These are phyloP conservation scores for Ophiostoma sp. DNA, from an alignment of 2,329 filamentous ascomycete species.

Conservation along the genomic window DNA sequence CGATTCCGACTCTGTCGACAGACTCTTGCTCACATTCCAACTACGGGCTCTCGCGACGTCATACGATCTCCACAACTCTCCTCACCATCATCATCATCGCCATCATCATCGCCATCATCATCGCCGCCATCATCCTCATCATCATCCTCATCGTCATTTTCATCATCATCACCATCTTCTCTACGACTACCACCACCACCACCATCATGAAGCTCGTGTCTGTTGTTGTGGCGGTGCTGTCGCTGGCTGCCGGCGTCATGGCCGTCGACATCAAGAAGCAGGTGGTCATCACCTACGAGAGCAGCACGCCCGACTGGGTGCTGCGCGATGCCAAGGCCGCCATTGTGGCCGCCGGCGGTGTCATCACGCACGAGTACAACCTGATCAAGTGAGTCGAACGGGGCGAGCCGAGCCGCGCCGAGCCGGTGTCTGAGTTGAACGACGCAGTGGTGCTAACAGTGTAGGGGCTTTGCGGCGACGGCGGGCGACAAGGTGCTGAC, in stretches of 20 bases:
- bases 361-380: conserved; percentile 72
- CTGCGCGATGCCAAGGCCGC: conserved; percentile 66
- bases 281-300: conserved; percentile 72
- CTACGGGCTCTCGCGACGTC: no score
- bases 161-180: neutral
- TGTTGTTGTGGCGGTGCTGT: conserved; percentile 50
- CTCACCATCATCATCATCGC: neutral
- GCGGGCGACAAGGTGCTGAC: conserved; percentile 65
- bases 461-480: conserved; percentile 71
- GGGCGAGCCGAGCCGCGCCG: no score
- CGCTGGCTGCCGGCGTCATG: conserved; percentile 53
- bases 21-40: no score
- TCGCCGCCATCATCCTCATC: neutral
- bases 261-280: conserved; percentile 64
- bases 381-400: conserved; percentile 55
- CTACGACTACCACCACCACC: neutral
- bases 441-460: conserved; percentile 29
- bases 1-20: no score
- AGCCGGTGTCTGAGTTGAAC: no score
- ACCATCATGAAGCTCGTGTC: conserved; percentile 58
- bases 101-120: neutral
- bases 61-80: neutral
- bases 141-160: conserved; percentile 11
- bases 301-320: conserved; percentile 60
- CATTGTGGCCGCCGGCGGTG: conserved; percentile 63